A percentile compares a stretch with the other conserved stretches of the same genome.
These are phyloP conservation scores for Phytopythium cucurbitacearum DNA, from an alignment of 352 stramenopile genomes.

Conservation along the genomic window DNA sequence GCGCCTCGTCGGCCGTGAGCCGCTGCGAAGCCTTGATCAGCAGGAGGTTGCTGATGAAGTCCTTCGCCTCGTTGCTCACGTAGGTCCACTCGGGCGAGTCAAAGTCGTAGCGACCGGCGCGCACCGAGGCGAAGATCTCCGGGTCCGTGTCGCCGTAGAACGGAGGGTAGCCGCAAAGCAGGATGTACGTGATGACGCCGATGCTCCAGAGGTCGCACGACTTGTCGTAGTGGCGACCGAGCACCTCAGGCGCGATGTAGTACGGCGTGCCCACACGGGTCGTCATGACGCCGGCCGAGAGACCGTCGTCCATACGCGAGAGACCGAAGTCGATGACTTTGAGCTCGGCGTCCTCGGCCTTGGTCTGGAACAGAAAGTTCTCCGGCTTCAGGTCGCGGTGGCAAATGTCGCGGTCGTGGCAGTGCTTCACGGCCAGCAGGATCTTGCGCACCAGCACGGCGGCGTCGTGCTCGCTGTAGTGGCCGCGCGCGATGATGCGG, in stretches of 20 bases:
- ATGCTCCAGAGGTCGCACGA: constrained; percentile 96
- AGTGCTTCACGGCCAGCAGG: constrained; percentile 95
- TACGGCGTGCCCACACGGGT: constrained; percentile 96
- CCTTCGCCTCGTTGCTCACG: constrained; percentile 88
- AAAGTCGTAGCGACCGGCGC: constrained; percentile 78
- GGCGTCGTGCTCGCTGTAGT: constrained; percentile 98
- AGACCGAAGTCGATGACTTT: constrained; percentile 99
- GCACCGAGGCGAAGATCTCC: constrained; percentile 86
- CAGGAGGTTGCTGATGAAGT: constrained; percentile 93
- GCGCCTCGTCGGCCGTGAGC: constrained; percentile 89
- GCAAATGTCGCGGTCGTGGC: constrained; percentile 97
- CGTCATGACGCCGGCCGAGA: constrained; percentile 86
- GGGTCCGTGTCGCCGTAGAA: constrained; percentile 95
- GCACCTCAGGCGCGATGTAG: constrained; percentile 93
- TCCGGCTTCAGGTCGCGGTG: constrained; percentile 98
- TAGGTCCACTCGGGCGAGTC: constrained; percentile 82
- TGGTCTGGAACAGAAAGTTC: constrained; percentile 94
- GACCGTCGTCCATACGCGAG: constrained; percentile 86
- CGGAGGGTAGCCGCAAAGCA: constrained; percentile 94
- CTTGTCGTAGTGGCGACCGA: constrained; percentile 94
- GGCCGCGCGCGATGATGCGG: constrained; percentile 85
- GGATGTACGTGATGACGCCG: constrained; percentile 94
- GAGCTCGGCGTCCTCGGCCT: constrained; percentile 88
- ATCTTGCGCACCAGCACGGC: constrained; percentile 96
- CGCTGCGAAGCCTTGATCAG: constrained; percentile 90